These are phyloP conservation scores for Gastrolobium bilobum DNA, from an alignment of 306 rosid species.

Conservation along the genomic window DNA sequence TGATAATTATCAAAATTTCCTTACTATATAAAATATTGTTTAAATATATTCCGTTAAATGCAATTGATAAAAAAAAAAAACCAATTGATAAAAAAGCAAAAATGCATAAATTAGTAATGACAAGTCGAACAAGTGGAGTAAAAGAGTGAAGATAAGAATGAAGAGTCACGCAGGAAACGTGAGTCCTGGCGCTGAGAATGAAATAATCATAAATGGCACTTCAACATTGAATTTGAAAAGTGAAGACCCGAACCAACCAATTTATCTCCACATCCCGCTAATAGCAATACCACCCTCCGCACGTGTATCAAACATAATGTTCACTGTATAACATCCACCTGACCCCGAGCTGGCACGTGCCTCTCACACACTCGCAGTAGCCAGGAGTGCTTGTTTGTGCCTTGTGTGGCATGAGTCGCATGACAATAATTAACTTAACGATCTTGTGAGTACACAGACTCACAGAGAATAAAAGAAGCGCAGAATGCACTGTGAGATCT, in stretches of 20 bases:
- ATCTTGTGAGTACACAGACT: not conserved
- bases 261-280: not conserved
- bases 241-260: not conserved
- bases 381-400: not conserved
- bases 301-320: not conserved
- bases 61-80: not conserved
- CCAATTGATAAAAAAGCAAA: not conserved
- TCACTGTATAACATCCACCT: not conserved
- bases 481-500: not conserved
- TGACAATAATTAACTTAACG: not conserved
- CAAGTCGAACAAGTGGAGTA: not conserved
- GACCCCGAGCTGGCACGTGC: constrained; percentile 17
- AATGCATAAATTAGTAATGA: not conserved
- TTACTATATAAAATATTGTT: too few species aligned
- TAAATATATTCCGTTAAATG: too few species aligned
- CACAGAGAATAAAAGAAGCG: not conserved
- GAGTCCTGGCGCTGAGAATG: not conserved
- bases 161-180: constrained; percentile 43
- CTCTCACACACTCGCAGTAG: constrained; percentile 18
- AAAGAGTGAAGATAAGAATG: not conserved
- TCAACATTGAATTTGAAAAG: not conserved
- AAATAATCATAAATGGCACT: constrained; percentile 17
- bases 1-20: too few species aligned
- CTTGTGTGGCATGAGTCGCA: not conserved
- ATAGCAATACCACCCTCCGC: not conserved